Percentiles rank a stretch among this genome's conserved stretches.
Conservation (phyloP, 345 rosid species). For the Corchorus olitorius region DNA sequence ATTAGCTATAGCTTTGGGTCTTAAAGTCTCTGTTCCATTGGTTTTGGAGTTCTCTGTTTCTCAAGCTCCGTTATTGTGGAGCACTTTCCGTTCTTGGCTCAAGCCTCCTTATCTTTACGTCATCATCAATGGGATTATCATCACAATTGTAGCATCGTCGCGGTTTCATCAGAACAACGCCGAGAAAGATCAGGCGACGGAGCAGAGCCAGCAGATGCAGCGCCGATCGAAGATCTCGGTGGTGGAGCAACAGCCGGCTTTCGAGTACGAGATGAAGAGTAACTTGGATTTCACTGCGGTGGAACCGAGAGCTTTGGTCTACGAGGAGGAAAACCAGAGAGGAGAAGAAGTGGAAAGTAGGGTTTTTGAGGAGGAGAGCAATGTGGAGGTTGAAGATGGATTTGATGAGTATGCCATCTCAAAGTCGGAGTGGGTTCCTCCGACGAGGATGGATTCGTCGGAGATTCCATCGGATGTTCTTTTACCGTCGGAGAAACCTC, state of each 20-base stretch:
- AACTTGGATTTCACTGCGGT: not conserved
- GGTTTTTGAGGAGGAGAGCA: constrained; percentile 12
- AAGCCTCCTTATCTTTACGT: constrained; percentile 25
- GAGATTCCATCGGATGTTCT: constrained; percentile 3
- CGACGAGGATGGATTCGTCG: constrained; percentile 4
- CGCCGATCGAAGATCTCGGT: constrained; percentile 1
- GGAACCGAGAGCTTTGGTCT: not conserved
- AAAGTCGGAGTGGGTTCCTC: constrained; percentile 14
- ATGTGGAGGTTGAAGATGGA: constrained; percentile 18
- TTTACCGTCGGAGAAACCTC: constrained; percentile 10
- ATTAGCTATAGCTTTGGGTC: constrained; percentile 17
- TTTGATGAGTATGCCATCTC: not conserved
- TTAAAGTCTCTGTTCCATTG: constrained; percentile 23
- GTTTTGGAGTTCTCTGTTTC: constrained; percentile 14
- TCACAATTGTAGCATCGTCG: constrained; percentile 19
- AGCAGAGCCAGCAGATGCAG: not conserved
- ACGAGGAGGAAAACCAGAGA: constrained; percentile 8
- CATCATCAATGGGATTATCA: constrained; percentile 24
- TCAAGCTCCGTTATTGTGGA: constrained; percentile 25
- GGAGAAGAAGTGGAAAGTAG: not conserved
- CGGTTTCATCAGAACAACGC: not conserved
- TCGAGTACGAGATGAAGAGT: not conserved
- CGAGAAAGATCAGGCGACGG: constrained; percentile 3
- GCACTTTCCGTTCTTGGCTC: constrained; percentile 20
- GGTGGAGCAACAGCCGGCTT: constrained; percentile 8